Percentiles rank a stretch among this genome's conserved stretches.
Conservation (phyloP, 129 eudicot species). For the Saussurea involucrata region DNA sequence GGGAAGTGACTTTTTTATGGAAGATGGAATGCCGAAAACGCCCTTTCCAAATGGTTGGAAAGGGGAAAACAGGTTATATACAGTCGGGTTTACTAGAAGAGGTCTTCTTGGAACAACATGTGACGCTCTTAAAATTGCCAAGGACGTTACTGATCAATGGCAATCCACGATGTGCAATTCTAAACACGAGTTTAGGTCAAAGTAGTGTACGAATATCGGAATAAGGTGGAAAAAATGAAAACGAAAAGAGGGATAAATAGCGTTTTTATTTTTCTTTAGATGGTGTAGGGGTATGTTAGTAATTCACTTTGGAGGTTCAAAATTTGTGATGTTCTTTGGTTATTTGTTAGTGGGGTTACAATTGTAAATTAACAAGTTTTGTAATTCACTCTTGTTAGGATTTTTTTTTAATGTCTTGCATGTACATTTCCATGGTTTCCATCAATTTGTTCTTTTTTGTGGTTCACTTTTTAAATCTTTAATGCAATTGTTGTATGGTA, state of each 20-base stretch:
- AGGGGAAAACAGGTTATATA: conserved; percentile 72
- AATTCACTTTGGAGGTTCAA: conserved; percentile 12
- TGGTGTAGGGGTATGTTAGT: conserved; percentile 12
- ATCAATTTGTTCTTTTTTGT: background rate
- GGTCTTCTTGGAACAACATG: conserved; percentile 70
- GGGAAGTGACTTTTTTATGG: conserved; percentile 67
- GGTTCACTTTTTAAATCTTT: background rate
- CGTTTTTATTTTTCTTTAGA: conserved; percentile 28
- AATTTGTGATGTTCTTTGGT: conserved; percentile 27
- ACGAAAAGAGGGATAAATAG: conserved; percentile 17
- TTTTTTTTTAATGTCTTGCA: background rate
- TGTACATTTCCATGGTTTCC: conserved; percentile 16
- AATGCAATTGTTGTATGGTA: no score
- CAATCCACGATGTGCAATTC: background rate
- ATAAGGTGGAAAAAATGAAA: background rate
- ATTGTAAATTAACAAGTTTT: conserved; percentile 63
- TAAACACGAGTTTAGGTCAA: conserved; percentile 12
- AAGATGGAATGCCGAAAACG: conserved; percentile 71
- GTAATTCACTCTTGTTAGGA: conserved; percentile 13
- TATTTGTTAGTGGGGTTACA: conserved; percentile 8
- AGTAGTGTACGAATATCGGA: conserved; percentile 12
- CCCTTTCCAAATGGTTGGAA: conserved; percentile 88
- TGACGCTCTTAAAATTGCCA: conserved; percentile 66
- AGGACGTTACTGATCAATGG: conserved; percentile 59
- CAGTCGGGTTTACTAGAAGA: conserved; percentile 82